phyloP scores from a whole-genome alignment of 257 asterid genomes.

The Solanum dulcamara region DNA sequence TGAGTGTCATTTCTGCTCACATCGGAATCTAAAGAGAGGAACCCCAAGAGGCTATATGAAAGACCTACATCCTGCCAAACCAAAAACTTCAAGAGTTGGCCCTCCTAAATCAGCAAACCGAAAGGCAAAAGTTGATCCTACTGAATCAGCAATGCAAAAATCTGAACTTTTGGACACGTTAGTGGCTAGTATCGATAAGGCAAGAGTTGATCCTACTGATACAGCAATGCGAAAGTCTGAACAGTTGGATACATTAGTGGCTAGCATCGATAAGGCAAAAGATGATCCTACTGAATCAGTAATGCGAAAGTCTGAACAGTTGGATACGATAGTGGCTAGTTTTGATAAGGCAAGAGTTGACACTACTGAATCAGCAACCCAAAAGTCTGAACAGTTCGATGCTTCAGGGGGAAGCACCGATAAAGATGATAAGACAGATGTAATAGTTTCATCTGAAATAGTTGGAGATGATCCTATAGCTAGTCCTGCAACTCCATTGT shows the following conservation, averaged over 20 bases:
- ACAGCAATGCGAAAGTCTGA: not conserved
- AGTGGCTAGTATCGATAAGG: not conserved
- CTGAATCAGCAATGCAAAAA: not conserved
- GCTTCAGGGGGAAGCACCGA: not conserved
- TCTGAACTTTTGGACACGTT: not conserved
- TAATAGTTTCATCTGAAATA: conserved; percentile 12
- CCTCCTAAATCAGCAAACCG: conserved; percentile 1
- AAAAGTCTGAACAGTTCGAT: not conserved
- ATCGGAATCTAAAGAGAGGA: conserved; percentile 55
- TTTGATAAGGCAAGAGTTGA: not conserved
- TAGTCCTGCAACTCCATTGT: conserved; percentile 33
- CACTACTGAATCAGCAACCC: not conserved
- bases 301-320: not conserved
- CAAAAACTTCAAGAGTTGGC: conserved; percentile 7
- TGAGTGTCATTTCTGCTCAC: conserved; percentile 58
- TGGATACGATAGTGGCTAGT: not conserved
- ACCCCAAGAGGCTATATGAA: conserved; percentile 53
- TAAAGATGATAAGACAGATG: not conserved
- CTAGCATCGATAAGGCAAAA: not conserved
- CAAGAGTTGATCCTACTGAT: not conserved
- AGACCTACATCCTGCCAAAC: conserved; percentile 36
- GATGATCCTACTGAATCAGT: not conserved
- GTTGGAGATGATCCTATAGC: conserved; percentile 13
- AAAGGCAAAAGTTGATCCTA: not conserved
- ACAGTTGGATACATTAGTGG: not conserved